Evolutionary conservation across 352 stramenopile species (phyloP), one percentile per base, ranked within the genome.

Genomic region (Pythium dissimile): DNA sequence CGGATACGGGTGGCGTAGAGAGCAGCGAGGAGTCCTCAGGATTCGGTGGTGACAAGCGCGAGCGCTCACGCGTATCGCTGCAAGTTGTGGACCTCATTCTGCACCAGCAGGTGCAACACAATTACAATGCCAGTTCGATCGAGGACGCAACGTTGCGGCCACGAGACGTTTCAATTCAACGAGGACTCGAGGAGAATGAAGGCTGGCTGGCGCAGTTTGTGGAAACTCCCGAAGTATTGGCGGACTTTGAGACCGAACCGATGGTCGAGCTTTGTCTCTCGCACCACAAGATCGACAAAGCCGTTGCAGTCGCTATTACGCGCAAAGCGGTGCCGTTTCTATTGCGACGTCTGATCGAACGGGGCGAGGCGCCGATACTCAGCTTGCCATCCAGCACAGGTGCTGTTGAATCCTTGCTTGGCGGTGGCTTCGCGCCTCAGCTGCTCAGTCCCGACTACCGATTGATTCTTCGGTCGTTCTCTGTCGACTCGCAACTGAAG

Each of bases 241-340:
- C 12, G 6, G 79, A 88, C 53, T 94, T 83, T 54, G 67, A 77
- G 42, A 82, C 84, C 1, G 60, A 70, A 3, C 75, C 76, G 10
- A 80, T 91, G 18, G 61, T 93, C 16, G 76, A 88, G 32, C 60
- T 84, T 31, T 91, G 80, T 59, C 71, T 92, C n/a, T 59, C 66
- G 1, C 76, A 87, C 45, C 69, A 87, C 32, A 73, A 86, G 18
- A 72, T 89, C 26, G 79, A 89, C 38, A 84, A 82, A 27, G 83
- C 81, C 2, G 72, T 92, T n/a, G 49, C 76, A 7, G 75, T 92
- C 16, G 81, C 72, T 7, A 71, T 64, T 18, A 49, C 56, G 12
- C 73, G 81, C n/a, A 23, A 87, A 20, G 43, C 77, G 16, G 73
- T 90, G 9, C 59, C 60, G 5, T 53, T 77, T 13, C 65, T 81